Conservation (phyloP, 139 green algal species). For the Tetraselmis chui region DNA sequence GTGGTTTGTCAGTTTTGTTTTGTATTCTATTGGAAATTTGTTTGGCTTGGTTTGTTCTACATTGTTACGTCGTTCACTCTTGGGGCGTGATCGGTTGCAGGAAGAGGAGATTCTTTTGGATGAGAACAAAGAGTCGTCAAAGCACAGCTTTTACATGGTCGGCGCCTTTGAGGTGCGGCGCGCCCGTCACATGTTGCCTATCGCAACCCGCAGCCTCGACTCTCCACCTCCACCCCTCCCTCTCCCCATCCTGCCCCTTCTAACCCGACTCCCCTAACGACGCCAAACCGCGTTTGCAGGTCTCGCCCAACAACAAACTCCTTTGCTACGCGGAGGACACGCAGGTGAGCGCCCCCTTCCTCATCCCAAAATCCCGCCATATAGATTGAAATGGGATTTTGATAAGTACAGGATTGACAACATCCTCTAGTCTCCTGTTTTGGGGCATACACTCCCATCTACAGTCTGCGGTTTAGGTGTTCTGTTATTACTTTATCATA, state of each 20-base stretch:
- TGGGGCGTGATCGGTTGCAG: no score
- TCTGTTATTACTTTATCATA: no score
- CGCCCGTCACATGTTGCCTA: not conserved
- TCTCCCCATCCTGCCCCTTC: not conserved
- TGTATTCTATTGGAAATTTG: slow-evolving; percentile 62
- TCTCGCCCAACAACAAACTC: slow-evolving; percentile 54
- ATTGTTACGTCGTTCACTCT: no score
- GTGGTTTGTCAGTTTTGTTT: no score
- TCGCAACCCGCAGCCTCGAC: not conserved
- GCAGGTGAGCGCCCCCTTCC: no score
- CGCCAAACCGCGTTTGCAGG: slow-evolving; percentile 4
- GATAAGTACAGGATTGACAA: no score
- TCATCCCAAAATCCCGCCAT: no score
- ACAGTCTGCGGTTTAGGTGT: no score
- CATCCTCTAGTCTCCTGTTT: no score
- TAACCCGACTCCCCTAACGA: not conserved
- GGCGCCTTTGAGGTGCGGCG: slow-evolving; percentile 15
- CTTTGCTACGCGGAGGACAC: slow-evolving; percentile 71
- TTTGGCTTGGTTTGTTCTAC: no score
- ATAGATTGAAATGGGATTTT: no score
- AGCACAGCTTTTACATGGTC: slow-evolving; percentile 44
- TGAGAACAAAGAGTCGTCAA: slow-evolving; percentile 45
- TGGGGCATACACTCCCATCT: no score
- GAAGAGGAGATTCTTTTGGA: slow-evolving; percentile 59
- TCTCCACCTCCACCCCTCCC: not conserved